These are phyloP conservation scores for Cynara cardunculus DNA, from an alignment of 129 eudicot genomes.

Conservation along the genomic window DNA sequence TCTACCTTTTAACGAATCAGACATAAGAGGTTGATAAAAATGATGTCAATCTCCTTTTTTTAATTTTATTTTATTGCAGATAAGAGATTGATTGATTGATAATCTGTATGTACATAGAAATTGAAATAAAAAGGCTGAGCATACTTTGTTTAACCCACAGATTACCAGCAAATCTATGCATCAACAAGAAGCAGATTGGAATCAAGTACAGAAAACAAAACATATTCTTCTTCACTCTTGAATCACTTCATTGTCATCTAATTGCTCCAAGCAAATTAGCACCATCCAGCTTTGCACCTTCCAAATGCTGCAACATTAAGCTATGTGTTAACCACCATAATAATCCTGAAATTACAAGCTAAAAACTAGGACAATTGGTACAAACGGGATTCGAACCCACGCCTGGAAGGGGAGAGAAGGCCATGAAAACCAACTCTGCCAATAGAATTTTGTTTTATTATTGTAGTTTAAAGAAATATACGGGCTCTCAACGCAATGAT, in stretches of 20 bases:
- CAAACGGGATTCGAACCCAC: too few species aligned
- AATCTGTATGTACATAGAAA: not conserved
- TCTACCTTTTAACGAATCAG: too few species aligned
- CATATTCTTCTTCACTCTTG: conserved; percentile 5
- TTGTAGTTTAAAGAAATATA: too few species aligned
- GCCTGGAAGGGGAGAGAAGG: too few species aligned
- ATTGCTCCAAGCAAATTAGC: conserved; percentile 83
- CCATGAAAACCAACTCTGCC: too few species aligned
- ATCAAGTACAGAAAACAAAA: not conserved
- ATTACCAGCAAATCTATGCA: not conserved
- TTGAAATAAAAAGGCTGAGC: not conserved
- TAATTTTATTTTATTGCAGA: conserved; percentile 9
- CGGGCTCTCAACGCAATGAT: too few species aligned
- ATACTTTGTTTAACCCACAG: not conserved
- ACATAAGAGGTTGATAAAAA: too few species aligned
- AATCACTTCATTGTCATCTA: conserved; percentile 39
- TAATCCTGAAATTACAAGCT: too few species aligned
- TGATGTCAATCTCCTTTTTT: not conserved
- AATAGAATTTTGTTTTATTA: too few species aligned
- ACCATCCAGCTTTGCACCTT: conserved; percentile 81
- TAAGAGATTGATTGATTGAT: not conserved
- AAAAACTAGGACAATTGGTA: too few species aligned
- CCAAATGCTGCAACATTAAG: conserved; percentile 54
- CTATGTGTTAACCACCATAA: too few species aligned
- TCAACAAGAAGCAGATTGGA: not conserved